Evolutionary conservation across 2,329 filamentous ascomycete species (phyloP), one percentile per base, ranked within the genome.

Genomic region (Aspergillus arachidicola): DNA sequence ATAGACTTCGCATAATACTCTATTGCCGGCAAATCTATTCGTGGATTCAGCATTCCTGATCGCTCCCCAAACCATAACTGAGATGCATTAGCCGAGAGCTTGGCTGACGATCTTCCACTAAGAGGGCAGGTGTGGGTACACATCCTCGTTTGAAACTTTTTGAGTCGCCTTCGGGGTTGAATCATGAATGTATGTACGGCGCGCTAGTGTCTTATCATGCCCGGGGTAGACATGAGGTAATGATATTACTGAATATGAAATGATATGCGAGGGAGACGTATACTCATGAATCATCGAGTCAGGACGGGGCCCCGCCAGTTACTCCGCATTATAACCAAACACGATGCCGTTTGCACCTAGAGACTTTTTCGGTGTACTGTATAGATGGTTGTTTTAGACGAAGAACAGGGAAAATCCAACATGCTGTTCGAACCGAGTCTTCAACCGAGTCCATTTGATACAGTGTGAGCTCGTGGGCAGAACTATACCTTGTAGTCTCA

Each of bases 1-100:
- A 16, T 28, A 57, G 23, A 43, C 53, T 55, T 34, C 53, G 6
- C 21, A 43, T 26, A 57, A 32, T 51, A n/a, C 9, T 51, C 26
- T 6, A 32, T 32, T 50, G 14, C 46, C 23, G 7, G 26, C 23
- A 16, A 50, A 28, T 50, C 46, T 50, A 50, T 50, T 50, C 46
- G 46, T 50, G 23, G 46, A 50, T 50, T 50, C 23, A 26, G 14
- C 26, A 11, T 54, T 54, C 32, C 50, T 34, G n/a, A 30, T 23
- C 28, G 30, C 26, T 54, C 30, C 21, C 50, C 50, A 32, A 36
- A 28, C 28, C 50, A 54, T 10, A 34, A 10, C 26, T 55, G 51
- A 55, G 57, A 51, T 41, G 46, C 57, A 59, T 59, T 59, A 54
- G 57, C 34, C 57, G 50, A 54, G 46, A 54, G 57, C 46, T 59